phyloP scores from a whole-genome alignment of 805 yeast species.

The Kazachstania psychrophila region DNA sequence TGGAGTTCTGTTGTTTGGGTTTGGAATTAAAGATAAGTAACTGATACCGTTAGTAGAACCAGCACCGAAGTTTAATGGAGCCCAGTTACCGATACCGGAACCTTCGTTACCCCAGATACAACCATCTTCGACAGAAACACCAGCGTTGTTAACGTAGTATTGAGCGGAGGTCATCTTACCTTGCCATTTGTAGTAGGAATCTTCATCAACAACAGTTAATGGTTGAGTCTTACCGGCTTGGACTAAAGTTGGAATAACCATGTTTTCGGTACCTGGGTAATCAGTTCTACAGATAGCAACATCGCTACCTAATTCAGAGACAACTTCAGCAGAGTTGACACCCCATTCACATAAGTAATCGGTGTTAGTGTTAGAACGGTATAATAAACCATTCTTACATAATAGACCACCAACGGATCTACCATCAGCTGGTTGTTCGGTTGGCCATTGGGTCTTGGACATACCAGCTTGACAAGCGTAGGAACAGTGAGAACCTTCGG shows the following conservation, averaged over 20 bases:
- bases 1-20: constrained; percentile 74
- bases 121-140: constrained; percentile 83
- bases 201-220: constrained; percentile 74
- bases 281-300: constrained; percentile 97
- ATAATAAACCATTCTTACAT: constrained; percentile 77
- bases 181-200: constrained; percentile 70
- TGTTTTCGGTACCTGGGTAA: constrained; percentile 98
- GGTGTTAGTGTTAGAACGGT: constrained; percentile 65
- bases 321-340: constrained; percentile 57
- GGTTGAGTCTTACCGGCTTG: constrained; percentile 57
- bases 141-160: constrained; percentile 96
- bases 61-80: constrained; percentile 92
- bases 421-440: constrained; percentile 79
- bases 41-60: constrained; percentile 67
- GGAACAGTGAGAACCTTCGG: constrained; percentile 91
- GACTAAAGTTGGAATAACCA: constrained; percentile 88
- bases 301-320: constrained; percentile 49
- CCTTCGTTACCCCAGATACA: constrained; percentile 87
- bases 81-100: constrained; percentile 93
- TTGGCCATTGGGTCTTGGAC: constrained; percentile 99
- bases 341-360: constrained; percentile 90
- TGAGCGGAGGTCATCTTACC: constrained; percentile 86
- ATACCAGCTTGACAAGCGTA: constrained; percentile 98
- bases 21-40: constrained; percentile 87
- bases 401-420: constrained; percentile 89